A percentile compares a stretch with the other conserved stretches of the same genome.
Conservation (phyloP, 768 basidiomycete genomes). For the Tylopilus subfusipes region DNA sequence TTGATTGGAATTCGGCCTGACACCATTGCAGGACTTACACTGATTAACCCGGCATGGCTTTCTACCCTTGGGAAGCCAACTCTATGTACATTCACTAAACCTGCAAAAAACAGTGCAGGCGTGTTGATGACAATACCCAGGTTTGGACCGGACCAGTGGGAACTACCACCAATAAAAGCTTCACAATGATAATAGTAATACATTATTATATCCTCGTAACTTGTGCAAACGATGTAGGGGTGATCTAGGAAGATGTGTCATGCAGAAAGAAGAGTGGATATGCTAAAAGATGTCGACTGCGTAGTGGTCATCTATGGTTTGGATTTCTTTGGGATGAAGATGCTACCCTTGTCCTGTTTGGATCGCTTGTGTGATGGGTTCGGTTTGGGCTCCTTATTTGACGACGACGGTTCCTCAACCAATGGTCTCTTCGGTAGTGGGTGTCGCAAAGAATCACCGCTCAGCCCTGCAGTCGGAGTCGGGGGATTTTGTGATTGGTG, state of each 20-base stretch:
- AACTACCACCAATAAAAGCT: conserved; percentile 61
- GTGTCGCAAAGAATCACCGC: conserved; percentile 9
- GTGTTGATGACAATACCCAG: conserved; percentile 73
- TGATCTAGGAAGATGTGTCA: conserved; percentile 6
- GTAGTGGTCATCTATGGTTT: conserved; percentile 22
- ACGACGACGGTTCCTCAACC: conserved; percentile 16
- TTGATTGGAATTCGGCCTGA: conserved; percentile 1
- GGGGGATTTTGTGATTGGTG: conserved; percentile 16
- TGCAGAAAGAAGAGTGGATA: neutral
- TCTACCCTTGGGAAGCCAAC: conserved; percentile 71
- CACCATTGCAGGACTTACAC: conserved; percentile 59
- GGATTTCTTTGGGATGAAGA: conserved; percentile 66
- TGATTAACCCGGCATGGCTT: conserved; percentile 87
- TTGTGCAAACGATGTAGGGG: conserved; percentile 5
- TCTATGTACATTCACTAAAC: conserved; percentile 88
- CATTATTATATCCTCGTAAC: conserved; percentile 10
- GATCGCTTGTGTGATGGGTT: conserved; percentile 30
- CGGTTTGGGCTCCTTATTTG: conserved; percentile 20
- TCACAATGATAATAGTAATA: conserved; percentile 14
- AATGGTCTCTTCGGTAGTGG: conserved; percentile 21
- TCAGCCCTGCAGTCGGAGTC: neutral
- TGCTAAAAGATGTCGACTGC: neutral
- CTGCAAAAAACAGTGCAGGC: conserved; percentile 64
- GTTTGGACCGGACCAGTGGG: conserved; percentile 85
- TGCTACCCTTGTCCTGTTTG: conserved; percentile 33